A percentile compares a stretch with the other conserved stretches of the same genome.
phyloP scores from a whole-genome alignment of 768 basidiomycete species.

The Auriscalpium microsporum region DNA sequence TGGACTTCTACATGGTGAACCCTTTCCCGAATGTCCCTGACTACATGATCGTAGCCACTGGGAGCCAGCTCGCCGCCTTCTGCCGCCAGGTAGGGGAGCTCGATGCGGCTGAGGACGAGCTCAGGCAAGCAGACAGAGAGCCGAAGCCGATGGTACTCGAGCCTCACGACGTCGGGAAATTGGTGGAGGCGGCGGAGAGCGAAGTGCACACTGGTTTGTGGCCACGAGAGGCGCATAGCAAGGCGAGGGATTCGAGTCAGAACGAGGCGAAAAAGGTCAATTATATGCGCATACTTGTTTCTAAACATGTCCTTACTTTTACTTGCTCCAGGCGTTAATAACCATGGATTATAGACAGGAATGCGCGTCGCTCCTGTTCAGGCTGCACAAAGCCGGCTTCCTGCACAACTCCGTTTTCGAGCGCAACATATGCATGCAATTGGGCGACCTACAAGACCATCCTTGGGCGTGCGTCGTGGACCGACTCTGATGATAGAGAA shows the following conservation, averaged over 20 bases:
- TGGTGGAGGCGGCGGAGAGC: neutral
- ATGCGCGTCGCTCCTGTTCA: constrained; percentile 29
- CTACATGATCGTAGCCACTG: constrained; percentile 21
- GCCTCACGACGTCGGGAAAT: neutral
- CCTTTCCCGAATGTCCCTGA: constrained; percentile 1
- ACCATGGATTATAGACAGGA: neutral
- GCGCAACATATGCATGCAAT: constrained; percentile 36
- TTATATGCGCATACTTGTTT: neutral
- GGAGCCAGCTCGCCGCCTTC: constrained; percentile 30
- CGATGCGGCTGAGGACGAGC: constrained; percentile 24
- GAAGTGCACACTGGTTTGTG: neutral
- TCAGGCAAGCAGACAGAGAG: constrained; percentile 29
- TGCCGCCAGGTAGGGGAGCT: constrained; percentile 28
- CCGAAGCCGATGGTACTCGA: constrained; percentile 24
- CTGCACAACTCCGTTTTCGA: constrained; percentile 32
- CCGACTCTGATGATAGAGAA: too few relatives aligned
- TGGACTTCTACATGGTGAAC: constrained; percentile 31
- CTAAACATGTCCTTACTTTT: neutral
- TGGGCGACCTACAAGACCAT: constrained; percentile 29
- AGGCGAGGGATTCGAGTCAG: neutral
- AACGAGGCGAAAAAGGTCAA: neutral
- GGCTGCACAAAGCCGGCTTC: constrained; percentile 32
- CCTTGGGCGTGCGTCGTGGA: constrained; percentile 27
- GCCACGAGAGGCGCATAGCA: neutral
- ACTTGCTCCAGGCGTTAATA: neutral